Evolutionary conservation across 2,329 filamentous ascomycete genomes (phyloP).

Genomic region (Arthrinium puccinioides): DNA sequence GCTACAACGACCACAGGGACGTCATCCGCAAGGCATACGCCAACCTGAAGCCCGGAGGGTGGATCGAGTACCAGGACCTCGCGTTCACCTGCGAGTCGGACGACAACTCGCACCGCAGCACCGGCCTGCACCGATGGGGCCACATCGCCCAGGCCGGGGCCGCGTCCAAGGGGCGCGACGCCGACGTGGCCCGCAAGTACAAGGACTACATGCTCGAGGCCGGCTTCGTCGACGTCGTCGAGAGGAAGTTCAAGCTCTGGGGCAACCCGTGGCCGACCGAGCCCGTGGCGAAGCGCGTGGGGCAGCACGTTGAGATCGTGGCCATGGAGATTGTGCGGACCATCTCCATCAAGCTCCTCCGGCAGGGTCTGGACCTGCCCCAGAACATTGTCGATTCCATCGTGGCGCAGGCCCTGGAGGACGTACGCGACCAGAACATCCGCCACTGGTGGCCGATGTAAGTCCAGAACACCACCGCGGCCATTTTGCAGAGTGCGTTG

Average conservation of each 20-base stretch:
- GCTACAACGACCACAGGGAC: conserved; percentile 1
- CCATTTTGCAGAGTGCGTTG: too few relatives aligned
- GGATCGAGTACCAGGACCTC: conserved; percentile 5
- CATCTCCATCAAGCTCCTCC: conserved; percentile 3
- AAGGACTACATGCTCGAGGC: conserved; percentile 2
- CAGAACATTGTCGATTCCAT: neutral
- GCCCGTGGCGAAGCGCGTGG: neutral
- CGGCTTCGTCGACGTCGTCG: conserved; percentile 4
- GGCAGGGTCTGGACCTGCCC: neutral
- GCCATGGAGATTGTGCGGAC: conserved; percentile 1
- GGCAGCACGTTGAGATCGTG: neutral
- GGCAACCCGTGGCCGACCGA: conserved; percentile 2
- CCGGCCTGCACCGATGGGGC: conserved; percentile 1
- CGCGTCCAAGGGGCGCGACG: conserved; percentile 1
- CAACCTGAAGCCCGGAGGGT: conserved; percentile 4
- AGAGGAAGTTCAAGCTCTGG: neutral
- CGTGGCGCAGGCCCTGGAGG: conserved; percentile 2
- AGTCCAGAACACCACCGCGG: neutral
- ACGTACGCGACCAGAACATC: neutral
- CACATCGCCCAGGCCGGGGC: conserved; percentile 1
- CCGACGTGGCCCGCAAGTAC: conserved; percentile 4
- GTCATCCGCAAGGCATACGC: neutral
- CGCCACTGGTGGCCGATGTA: conserved; percentile 4
- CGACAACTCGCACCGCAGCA: conserved; percentile 1
- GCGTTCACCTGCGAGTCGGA: conserved; percentile 3